A percentile compares a stretch with the other conserved stretches of the same genome.
These are phyloP conservation scores for Huntiella bhutanensis DNA, from an alignment of 2,329 filamentous ascomycete species.

Conservation along the genomic window DNA sequence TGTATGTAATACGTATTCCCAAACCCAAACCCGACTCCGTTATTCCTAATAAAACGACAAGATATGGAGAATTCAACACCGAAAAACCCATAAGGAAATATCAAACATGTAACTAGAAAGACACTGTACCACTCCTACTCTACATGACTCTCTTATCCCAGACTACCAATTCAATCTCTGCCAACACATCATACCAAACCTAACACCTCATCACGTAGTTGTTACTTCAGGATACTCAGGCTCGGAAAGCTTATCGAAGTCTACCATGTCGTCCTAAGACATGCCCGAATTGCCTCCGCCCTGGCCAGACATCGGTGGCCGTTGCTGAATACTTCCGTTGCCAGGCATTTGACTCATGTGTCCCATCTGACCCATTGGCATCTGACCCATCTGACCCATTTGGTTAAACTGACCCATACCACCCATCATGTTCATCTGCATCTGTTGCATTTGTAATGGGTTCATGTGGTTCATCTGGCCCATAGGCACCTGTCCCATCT, in stretches of 20 bases:
- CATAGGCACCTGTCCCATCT: constrained; percentile 9
- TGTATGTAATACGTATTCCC: no score
- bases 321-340: constrained; percentile 4
- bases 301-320: constrained; percentile 9
- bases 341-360: constrained; percentile 9
- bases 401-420: constrained; percentile 9
- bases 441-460: constrained; percentile 9
- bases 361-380: constrained; percentile 10
- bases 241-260: background rate
- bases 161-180: background rate
- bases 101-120: background rate
- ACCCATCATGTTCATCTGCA: constrained; percentile 11
- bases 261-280: constrained; percentile 10
- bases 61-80: background rate
- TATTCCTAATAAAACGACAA: no score
- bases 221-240: background rate
- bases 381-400: constrained; percentile 8
- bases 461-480: constrained; percentile 8
- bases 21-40: no score
- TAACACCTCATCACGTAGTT: background rate
- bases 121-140: background rate
- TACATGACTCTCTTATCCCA: background rate
- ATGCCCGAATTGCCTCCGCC: constrained; percentile 8
- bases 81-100: background rate
- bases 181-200: background rate